These are phyloP conservation scores for Sungouiozyma ichnusensis DNA, from an alignment of 805 yeast genomes.

Conservation along the genomic window DNA sequence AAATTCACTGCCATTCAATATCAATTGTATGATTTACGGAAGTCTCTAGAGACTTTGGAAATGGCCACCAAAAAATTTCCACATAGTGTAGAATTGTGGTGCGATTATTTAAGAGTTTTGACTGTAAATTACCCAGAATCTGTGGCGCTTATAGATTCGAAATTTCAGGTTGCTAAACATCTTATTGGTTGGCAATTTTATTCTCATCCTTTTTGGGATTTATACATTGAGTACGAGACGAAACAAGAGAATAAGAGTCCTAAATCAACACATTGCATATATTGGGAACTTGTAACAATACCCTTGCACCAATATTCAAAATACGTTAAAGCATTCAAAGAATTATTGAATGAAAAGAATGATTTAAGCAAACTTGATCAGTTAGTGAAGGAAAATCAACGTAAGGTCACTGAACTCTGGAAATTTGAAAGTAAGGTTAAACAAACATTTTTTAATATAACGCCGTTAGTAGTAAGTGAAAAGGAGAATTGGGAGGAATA, in stretches of 20 bases:
- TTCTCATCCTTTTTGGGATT: conserved; percentile 78
- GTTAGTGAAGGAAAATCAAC: conserved; percentile 34
- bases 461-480: conserved; percentile 35
- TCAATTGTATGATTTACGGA: conserved; percentile 44
- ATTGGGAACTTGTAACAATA: conserved; percentile 38
- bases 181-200: conserved; percentile 61
- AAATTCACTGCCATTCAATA: conserved; percentile 45
- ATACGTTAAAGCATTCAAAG: conserved; percentile 46
- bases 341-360: conserved; percentile 13
- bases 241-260: conserved; percentile 24
- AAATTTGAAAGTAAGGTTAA: conserved; percentile 54
- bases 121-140: conserved; percentile 32
- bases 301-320: conserved; percentile 85
- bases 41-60: conserved; percentile 36
- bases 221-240: conserved; percentile 53
- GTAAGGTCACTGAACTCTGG: conserved; percentile 53
- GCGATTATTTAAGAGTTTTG: conserved; percentile 49
- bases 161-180: conserved; percentile 40
- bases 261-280: conserved; percentile 27
- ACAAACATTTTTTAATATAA: conserved; percentile 47
- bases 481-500: conserved; percentile 52
- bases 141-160: conserved; percentile 26
- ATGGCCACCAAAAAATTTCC: conserved; percentile 43
- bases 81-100: conserved; percentile 55
- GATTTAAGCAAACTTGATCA: conserved; percentile 29